A percentile compares a stretch with the other conserved stretches of the same genome.
phyloP scores from a whole-genome alignment of 164 flowering plant species.

The Macadamia tetraphylla region DNA sequence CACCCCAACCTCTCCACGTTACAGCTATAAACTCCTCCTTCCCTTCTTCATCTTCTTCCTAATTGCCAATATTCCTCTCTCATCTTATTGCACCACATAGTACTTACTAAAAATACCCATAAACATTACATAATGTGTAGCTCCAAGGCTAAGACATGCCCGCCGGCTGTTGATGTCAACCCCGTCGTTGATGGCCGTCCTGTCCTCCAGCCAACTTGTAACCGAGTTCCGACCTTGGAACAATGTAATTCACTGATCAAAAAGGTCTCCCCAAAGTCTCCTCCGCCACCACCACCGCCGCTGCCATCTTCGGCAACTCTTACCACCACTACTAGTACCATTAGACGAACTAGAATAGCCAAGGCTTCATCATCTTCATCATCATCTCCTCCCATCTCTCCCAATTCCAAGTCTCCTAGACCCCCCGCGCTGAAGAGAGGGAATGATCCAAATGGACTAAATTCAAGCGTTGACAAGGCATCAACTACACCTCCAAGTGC shows the following conservation, averaged over 20 bases:
- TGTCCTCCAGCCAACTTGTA: constrained; percentile 63
- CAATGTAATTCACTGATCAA: constrained; percentile 30
- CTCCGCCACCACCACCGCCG: constrained; percentile 16
- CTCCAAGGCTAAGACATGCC: constrained; percentile 31
- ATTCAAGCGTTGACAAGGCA: constrained; percentile 37
- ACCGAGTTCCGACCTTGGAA: constrained; percentile 39
- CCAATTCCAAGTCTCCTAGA: constrained; percentile 43
- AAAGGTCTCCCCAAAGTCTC: constrained; percentile 24
- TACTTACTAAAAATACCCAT: neutral
- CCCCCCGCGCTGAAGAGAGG: constrained; percentile 36
- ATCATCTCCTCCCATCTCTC: constrained; percentile 35
- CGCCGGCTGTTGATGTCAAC: constrained; percentile 9
- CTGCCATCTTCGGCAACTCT: too few relatives aligned
- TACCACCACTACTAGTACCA: neutral
- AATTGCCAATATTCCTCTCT: neutral
- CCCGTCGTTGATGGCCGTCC: constrained; percentile 39
- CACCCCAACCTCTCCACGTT: constrained; percentile 41
- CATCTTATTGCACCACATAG: neutral
- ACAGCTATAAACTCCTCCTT: constrained; percentile 25
- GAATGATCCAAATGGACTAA: constrained; percentile 39
- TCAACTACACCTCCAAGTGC: constrained; percentile 15
- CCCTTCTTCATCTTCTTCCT: constrained; percentile 5
- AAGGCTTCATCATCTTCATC: too few relatives aligned
- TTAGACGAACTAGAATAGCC: neutral
- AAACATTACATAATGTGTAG: constrained; percentile 36